phyloP scores from a whole-genome alignment of 352 stramenopile species.

The Pythium biforme region DNA sequence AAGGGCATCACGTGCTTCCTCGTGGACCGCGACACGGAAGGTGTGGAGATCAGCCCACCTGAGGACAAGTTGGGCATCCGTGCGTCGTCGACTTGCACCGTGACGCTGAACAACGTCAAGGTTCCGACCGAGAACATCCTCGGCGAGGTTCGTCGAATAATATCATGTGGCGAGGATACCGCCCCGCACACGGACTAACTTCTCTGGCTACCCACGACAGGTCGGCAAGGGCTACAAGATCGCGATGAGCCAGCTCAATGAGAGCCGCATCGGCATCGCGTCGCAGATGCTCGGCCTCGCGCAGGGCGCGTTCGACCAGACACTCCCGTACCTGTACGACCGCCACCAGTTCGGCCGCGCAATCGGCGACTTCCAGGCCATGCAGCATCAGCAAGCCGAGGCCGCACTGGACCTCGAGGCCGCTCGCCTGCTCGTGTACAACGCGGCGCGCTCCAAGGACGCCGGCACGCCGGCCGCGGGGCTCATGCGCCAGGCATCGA shows the following conservation, averaged over 20 bases:
- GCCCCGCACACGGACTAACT: no score
- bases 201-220: conserved; percentile 1
- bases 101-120: conserved; percentile 94
- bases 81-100: conserved; percentile 94
- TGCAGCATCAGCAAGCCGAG: conserved; percentile 97
- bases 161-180: no score
- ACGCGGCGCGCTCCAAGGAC: conserved; percentile 94
- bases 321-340: conserved; percentile 96
- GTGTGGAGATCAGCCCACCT: conserved; percentile 92
- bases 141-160: conserved; percentile 70
- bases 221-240: conserved; percentile 96
- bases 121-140: conserved; percentile 92
- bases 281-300: conserved; percentile 97
- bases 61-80: conserved; percentile 97
- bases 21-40: conserved; percentile 92
- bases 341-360: conserved; percentile 93
- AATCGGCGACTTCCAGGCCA: conserved; percentile 95
- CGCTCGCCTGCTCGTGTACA: conserved; percentile 93
- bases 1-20: conserved; percentile 98
- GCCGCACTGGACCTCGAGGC: conserved; percentile 94
- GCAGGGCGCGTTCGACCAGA: conserved; percentile 95
- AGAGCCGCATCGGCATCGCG: conserved; percentile 95
- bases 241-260: conserved; percentile 97
- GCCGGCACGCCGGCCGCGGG: conserved; percentile 57
- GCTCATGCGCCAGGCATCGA: conserved; percentile 98